Evolutionary conservation across 208 protist species (phyloP).

Genomic region (Trichomonas tenax): DNA sequence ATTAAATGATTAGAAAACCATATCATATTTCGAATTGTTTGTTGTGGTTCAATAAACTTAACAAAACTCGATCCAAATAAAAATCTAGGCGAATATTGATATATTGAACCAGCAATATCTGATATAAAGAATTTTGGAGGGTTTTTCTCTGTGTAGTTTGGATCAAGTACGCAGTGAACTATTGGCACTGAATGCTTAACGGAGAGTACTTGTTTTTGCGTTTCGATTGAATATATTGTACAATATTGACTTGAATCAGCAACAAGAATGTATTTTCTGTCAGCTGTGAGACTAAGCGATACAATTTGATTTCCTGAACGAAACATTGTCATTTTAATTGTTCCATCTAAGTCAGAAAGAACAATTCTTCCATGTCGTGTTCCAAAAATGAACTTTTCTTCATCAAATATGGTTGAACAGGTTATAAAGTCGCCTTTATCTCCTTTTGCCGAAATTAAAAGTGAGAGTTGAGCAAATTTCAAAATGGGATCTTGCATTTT

Average conservation of each 20-base stretch:
- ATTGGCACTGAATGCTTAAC: not conserved
- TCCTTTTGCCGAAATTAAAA: not conserved
- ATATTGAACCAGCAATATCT: not conserved
- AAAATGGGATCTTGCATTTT: not conserved
- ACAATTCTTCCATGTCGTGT: not conserved
- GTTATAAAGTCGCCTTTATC: not conserved
- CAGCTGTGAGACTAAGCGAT: not conserved
- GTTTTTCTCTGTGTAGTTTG: not conserved
- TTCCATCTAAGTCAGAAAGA: not conserved
- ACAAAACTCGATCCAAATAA: not conserved
- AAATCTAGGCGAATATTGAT: not conserved
- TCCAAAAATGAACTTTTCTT: not conserved
- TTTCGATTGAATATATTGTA: not conserved
- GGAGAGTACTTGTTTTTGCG: not conserved
- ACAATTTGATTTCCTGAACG: not conserved
- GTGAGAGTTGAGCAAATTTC: not conserved
- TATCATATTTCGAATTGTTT: not conserved
- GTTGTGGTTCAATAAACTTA: not conserved
- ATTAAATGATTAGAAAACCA: not conserved
- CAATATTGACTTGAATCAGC: not conserved
- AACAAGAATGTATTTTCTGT: not conserved
- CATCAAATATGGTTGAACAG: not conserved
- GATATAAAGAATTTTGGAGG: not conserved
- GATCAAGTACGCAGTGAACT: not conserved
- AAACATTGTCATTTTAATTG: not conserved